Conservation (phyloP, 139 green algal species). For the Axilococcus clingmanii region DNA sequence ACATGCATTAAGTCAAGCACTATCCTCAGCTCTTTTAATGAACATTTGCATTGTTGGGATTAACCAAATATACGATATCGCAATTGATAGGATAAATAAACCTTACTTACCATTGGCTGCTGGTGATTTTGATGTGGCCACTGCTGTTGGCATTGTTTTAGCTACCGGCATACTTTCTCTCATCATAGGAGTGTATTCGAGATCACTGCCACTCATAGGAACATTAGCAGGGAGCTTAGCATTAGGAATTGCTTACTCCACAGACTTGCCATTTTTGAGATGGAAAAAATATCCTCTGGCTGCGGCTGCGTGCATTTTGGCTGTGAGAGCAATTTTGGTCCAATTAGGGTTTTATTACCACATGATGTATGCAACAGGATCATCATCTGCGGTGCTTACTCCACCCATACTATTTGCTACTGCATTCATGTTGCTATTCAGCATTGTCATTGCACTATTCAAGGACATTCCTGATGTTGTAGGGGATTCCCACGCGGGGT, state of each 20-base stretch:
- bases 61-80: constrained; percentile 45
- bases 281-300: constrained; percentile 85
- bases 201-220: constrained; percentile 44
- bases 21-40: constrained; percentile 78
- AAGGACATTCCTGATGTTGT: constrained; percentile 91
- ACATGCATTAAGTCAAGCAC: constrained; percentile 24
- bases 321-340: constrained; percentile 61
- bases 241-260: constrained; percentile 83
- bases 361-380: constrained; percentile 42
- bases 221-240: constrained; percentile 62
- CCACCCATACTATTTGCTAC: constrained; percentile 52
- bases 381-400: constrained; percentile 29
- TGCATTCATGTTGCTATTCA: constrained; percentile 86
- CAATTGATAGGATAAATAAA: constrained; percentile 82
- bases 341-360: constrained; percentile 86
- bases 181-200: constrained; percentile 28
- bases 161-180: constrained; percentile 14
- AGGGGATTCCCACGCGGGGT: constrained; percentile 57
- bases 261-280: constrained; percentile 74
- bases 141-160: constrained; percentile 16
- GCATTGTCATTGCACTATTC: constrained; percentile 92
- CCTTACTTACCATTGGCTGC: constrained; percentile 88
- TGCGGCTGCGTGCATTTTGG: constrained; percentile 75
- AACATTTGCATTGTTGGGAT: constrained; percentile 91
- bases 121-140: constrained; percentile 63